These are phyloP conservation scores for Fusarium virguliforme DNA, from an alignment of 2,329 filamentous ascomycete species.

Conservation along the genomic window DNA sequence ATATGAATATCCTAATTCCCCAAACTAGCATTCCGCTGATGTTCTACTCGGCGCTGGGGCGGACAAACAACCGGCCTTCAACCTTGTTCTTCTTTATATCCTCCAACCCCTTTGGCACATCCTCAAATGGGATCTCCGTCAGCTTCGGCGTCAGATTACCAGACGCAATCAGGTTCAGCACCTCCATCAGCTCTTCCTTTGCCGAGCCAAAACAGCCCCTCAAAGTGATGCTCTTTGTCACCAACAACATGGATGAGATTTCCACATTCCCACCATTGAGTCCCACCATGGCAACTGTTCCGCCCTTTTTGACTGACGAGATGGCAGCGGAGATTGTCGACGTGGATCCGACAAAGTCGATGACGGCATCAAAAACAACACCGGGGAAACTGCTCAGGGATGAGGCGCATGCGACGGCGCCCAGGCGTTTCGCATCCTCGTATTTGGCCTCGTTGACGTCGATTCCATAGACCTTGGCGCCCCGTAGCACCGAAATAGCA, in stretches of 20 bases:
- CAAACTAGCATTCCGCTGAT: neutral
- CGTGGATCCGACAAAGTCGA: conserved; percentile 11
- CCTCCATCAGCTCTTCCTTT: conserved; percentile 24
- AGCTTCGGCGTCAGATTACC: conserved; percentile 21
- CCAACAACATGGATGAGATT: conserved; percentile 15
- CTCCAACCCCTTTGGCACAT: conserved; percentile 20
- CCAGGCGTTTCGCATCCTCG: conserved; percentile 16
- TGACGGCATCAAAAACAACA: conserved; percentile 7
- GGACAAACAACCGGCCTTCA: conserved; percentile 23
- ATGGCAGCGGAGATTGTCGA: conserved; percentile 1
- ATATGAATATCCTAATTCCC: neutral
- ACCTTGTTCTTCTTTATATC: conserved; percentile 18
- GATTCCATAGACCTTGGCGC: conserved; percentile 31
- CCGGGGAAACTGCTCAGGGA: conserved; percentile 1
- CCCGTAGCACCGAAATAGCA: conserved; percentile 19
- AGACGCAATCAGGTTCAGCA: conserved; percentile 20
- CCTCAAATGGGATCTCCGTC: conserved; percentile 26
- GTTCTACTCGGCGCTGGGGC: conserved; percentile 10
- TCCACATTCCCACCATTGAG: conserved; percentile 10
- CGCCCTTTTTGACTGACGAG: neutral
- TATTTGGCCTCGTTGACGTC: conserved; percentile 29
- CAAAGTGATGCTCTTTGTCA: conserved; percentile 24
- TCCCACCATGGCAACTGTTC: conserved; percentile 25
- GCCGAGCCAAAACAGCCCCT: conserved; percentile 25
- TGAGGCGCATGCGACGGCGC: conserved; percentile 14